Evolutionary conservation across 306 rosid species (phyloP).

Genomic region (Adenanthera pavonina): DNA sequence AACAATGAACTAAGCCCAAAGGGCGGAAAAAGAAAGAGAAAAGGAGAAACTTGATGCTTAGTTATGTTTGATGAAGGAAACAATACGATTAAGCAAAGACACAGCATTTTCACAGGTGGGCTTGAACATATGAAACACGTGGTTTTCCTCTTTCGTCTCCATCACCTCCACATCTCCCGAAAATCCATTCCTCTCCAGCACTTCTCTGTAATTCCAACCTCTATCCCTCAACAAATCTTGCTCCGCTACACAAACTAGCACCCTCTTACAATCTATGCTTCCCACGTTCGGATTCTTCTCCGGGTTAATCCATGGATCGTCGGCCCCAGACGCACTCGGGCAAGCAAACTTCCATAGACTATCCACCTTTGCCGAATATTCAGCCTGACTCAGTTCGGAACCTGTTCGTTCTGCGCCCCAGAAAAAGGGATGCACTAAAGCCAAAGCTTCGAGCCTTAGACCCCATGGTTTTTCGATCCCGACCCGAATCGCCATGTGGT

Average conservation of each 20-base stretch:
- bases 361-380: neutral
- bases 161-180: slow-evolving; percentile 51
- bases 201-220: slow-evolving; percentile 54
- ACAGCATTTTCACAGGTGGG: slow-evolving; percentile 46
- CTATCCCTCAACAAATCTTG: slow-evolving; percentile 60
- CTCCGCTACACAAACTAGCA: slow-evolving; percentile 72
- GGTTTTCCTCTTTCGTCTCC: slow-evolving; percentile 58
- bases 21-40: too few species aligned
- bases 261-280: slow-evolving; percentile 49
- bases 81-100: slow-evolving; percentile 44
- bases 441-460: slow-evolving; percentile 51
- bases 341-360: slow-evolving; percentile 57
- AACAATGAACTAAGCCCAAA: neutral
- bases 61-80: slow-evolving; percentile 42
- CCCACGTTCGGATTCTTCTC: slow-evolving; percentile 60
- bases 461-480: slow-evolving; percentile 52
- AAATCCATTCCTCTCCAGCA: slow-evolving; percentile 58
- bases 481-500: slow-evolving; percentile 57
- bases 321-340: slow-evolving; percentile 52
- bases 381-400: slow-evolving; percentile 34
- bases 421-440: slow-evolving; percentile 66
- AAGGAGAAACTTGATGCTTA: neutral
- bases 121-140: slow-evolving; percentile 62
- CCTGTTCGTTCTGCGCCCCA: slow-evolving; percentile 63
- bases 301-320: slow-evolving; percentile 71